A percentile compares a stretch with the other conserved stretches of the same genome.
Conservation (phyloP, 495 filamentous ascomycete genomes). For the Neurospora sp. region DNA sequence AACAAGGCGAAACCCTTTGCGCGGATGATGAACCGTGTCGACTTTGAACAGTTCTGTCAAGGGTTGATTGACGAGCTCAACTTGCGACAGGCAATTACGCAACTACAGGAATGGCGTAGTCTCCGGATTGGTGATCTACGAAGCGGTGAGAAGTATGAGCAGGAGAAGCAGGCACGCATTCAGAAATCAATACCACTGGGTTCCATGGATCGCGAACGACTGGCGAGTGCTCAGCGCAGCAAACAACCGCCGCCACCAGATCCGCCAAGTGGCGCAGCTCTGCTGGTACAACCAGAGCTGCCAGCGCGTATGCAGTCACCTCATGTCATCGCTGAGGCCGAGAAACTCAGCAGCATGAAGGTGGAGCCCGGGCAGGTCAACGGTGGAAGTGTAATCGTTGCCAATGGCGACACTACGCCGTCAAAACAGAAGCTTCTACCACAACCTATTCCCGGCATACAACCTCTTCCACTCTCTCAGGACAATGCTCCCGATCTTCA, state of each 20-base stretch:
- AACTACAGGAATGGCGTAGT: constrained; percentile 89
- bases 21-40: constrained; percentile 87
- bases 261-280: constrained; percentile 56
- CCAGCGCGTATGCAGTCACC: constrained; percentile 37
- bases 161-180: constrained; percentile 72
- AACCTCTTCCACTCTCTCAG: constrained; percentile 58
- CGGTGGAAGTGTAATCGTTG: constrained; percentile 30
- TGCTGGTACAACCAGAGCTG: constrained; percentile 69
- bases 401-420: constrained; percentile 23
- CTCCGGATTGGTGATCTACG: constrained; percentile 74
- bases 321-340: constrained; percentile 6
- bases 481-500: constrained; percentile 78
- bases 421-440: constrained; percentile 33
- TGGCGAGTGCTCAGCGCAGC: constrained; percentile 51
- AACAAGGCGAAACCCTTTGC: constrained; percentile 94
- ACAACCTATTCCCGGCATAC: constrained; percentile 43
- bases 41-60: constrained; percentile 77
- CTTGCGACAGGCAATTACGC: constrained; percentile 76
- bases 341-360: constrained; percentile 12
- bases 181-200: constrained; percentile 61
- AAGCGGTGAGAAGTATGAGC: constrained; percentile 87
- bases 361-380: constrained; percentile 25
- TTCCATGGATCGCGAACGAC: constrained; percentile 66
- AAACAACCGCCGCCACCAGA: constrained; percentile 55
- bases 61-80: constrained; percentile 85